A percentile compares a stretch with the other conserved stretches of the same genome.
Evolutionary conservation across 176 grass and related monocot genomes (phyloP).

Genomic region (Olyra latifolia): DNA sequence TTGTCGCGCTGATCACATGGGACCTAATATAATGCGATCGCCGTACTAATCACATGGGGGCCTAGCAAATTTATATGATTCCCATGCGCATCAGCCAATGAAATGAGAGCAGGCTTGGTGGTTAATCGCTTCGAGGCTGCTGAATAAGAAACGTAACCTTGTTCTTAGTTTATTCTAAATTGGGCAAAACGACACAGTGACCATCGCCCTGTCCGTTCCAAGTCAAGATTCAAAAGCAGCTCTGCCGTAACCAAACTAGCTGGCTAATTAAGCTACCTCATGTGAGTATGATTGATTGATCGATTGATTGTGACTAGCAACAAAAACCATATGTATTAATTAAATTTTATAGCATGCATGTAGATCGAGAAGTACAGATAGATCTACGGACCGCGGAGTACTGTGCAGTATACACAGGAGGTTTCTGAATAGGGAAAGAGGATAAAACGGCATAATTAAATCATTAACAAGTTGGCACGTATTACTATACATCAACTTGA

Average conservation of each 20-base stretch:
- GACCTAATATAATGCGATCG: conserved; percentile 23
- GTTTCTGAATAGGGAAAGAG: conserved; percentile 13
- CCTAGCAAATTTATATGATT: not conserved
- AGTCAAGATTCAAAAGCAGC: not conserved
- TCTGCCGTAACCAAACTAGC: not conserved
- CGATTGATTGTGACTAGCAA: not conserved
- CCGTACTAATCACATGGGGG: not conserved
- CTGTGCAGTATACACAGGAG: too few species aligned
- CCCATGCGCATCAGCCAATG: not conserved
- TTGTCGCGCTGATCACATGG: not conserved
- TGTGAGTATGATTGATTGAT: not conserved
- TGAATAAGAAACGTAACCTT: not conserved
- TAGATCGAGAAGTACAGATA: not conserved
- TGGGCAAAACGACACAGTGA: not conserved
- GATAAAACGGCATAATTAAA: not conserved
- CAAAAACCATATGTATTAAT: not conserved
- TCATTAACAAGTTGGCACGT: not conserved
- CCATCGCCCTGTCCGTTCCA: not conserved
- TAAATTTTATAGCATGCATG: not conserved
- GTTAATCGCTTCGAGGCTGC: not conserved
- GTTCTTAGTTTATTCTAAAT: conserved; percentile 18
- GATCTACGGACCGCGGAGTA: not conserved
- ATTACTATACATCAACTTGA: not conserved
- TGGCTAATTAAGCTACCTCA: not conserved
- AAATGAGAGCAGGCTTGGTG: not conserved